These are phyloP conservation scores for Neonectria punicea DNA, from an alignment of 2,329 filamentous ascomycete genomes.

Conservation along the genomic window DNA sequence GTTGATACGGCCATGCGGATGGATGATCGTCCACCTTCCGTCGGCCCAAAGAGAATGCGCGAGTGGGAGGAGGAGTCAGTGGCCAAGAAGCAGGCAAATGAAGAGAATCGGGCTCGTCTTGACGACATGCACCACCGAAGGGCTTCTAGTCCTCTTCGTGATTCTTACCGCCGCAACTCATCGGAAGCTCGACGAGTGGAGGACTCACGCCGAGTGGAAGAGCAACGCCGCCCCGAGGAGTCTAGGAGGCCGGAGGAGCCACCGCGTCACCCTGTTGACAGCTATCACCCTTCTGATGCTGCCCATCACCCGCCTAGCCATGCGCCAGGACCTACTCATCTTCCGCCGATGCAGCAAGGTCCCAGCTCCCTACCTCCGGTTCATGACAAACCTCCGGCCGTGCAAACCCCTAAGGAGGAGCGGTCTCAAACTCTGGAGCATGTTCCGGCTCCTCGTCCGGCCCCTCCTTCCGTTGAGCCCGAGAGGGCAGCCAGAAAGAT, in stretches of 20 bases:
- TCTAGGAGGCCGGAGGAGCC: slow-evolving; percentile 67
- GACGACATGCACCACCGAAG: slow-evolving; percentile 86
- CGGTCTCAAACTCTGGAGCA: slow-evolving; percentile 55
- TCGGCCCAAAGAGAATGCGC: slow-evolving; percentile 82
- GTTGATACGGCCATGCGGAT: slow-evolving; percentile 75
- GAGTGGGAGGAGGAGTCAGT: slow-evolving; percentile 91
- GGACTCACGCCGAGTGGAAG: slow-evolving; percentile 70
- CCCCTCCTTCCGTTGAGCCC: slow-evolving; percentile 71
- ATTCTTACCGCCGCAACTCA: slow-evolving; percentile 80
- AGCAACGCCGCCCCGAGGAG: slow-evolving; percentile 69
- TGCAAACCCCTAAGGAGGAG: slow-evolving; percentile 66
- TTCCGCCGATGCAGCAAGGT: slow-evolving; percentile 72
- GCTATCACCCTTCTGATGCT: slow-evolving; percentile 91
- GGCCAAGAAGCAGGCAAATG: slow-evolving; percentile 86
- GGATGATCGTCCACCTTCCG: slow-evolving; percentile 80
- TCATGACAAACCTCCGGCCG: slow-evolving; percentile 58
- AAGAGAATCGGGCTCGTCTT: slow-evolving; percentile 86
- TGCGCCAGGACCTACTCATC: slow-evolving; percentile 62
- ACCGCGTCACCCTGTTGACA: slow-evolving; percentile 78
- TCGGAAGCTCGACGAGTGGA: slow-evolving; percentile 76
- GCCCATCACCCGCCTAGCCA: slow-evolving; percentile 77
- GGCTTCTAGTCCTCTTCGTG: slow-evolving; percentile 77
- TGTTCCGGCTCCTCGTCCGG: slow-evolving; percentile 55
- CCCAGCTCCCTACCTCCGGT: slow-evolving; percentile 65
- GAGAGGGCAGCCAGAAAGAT: slow-evolving; percentile 89